Percentiles rank a stretch among this genome's conserved stretches.
phyloP scores from a whole-genome alignment of 2,329 filamentous ascomycete genomes.

The Cytospora piceae region DNA sequence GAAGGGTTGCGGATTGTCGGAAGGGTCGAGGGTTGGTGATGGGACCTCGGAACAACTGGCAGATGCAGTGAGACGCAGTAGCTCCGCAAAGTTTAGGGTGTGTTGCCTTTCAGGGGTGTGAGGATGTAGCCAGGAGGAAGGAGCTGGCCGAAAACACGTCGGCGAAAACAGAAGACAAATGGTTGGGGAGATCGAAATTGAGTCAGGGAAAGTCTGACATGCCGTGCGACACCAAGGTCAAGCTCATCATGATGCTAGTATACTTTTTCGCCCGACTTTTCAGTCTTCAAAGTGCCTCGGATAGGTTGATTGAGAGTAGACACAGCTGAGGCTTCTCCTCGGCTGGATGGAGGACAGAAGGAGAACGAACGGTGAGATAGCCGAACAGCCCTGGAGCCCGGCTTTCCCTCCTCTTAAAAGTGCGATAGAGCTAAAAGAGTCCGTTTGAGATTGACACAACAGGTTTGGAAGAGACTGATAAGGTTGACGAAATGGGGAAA shows the following conservation, averaged over 20 bases:
- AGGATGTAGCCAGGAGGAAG: background rate
- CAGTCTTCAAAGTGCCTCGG: background rate
- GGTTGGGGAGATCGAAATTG: slow-evolving; percentile 2
- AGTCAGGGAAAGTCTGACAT: slow-evolving; percentile 18
- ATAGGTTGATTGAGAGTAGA: background rate
- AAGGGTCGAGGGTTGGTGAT: slow-evolving; percentile 9
- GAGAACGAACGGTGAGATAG: slow-evolving; percentile 1
- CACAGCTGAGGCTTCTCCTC: background rate
- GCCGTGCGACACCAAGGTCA: slow-evolving; percentile 12
- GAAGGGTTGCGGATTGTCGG: slow-evolving; percentile 10
- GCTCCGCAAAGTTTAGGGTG: slow-evolving; percentile 2
- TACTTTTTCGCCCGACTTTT: background rate
- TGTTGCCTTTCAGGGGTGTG: background rate
- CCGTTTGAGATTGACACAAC: background rate
- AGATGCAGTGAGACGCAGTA: slow-evolving; percentile 1
- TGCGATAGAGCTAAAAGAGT: background rate
- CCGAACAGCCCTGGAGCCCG: background rate
- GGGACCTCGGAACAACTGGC: slow-evolving; percentile 14
- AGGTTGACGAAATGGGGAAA: background rate
- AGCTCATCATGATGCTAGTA: background rate
- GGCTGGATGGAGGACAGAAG: slow-evolving; percentile 1
- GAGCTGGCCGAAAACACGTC: slow-evolving; percentile 6
- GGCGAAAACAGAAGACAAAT: slow-evolving; percentile 4
- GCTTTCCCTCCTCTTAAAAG: background rate
- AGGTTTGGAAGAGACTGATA: background rate